Base-by-base conservation (phyloP, 352 stramenopile species). In the Phytophthora capsici region DNA sequence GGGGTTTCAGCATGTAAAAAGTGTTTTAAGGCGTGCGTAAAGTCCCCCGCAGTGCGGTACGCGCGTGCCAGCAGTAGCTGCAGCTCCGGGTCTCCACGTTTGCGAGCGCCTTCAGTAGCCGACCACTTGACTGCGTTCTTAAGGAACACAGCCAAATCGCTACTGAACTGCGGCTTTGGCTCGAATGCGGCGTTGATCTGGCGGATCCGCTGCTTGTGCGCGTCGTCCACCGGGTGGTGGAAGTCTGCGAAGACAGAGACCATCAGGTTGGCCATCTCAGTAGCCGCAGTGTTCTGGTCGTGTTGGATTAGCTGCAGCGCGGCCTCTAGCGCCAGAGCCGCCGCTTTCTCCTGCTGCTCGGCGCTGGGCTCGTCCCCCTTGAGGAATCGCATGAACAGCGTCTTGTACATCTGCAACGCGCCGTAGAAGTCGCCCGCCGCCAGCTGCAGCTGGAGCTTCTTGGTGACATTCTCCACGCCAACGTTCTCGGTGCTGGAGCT, bases 381-480 rank as follows among this genome's bases (percentile, higher is more conserved):
- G 64, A 94, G 82, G 51, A 83, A 78, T 34, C 89, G 88, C 80
- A 91, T 95, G 69, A 93, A 95, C 16, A 96, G 76, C 63, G 87
- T 95, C 81, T 95, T 94, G 81, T 96, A 96, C 86, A 95, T 92
- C 65, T 96, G 89, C 61, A 96, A 61, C 53, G 89, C 89, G 50
- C 88, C 85, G 69, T 96, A 96, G 57, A 86, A 92, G 55, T 96
- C 86, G 12, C 86, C 86, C n/a, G 80, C 73, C 37, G 53, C 71
- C 37, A 95, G 74, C 73, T 93, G 84, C 53, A 65, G 65, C 60
- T 92, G 76, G 20, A 96, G 71, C 53, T 95, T 95, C 52, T 86
- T 80, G 16, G 63, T 79, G 26, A 95, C 87, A 50, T 93, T 94
- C 48, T 91, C 83, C 44, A 92, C 77, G 10, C 83, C 84, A 1